These are phyloP conservation scores for Boletus tylopilopsis DNA, from an alignment of 768 basidiomycete species.

Conservation along the genomic window DNA sequence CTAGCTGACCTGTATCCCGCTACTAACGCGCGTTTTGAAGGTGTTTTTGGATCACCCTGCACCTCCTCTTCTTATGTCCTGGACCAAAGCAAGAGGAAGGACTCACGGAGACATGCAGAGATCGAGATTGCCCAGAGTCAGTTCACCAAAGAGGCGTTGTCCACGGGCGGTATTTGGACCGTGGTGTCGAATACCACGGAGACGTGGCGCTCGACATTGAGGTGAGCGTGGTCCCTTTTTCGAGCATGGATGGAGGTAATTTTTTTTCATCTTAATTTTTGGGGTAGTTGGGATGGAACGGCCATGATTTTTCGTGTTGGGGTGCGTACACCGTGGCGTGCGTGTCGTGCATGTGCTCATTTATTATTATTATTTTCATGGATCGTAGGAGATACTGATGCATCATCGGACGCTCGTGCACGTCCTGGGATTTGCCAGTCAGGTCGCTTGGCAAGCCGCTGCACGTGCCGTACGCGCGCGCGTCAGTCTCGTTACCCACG, in stretches of 20 bases:
- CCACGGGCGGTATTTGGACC: no score
- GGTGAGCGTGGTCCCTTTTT: slow-evolving; percentile 26
- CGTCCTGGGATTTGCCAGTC: slow-evolving; percentile 48
- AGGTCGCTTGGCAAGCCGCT: slow-evolving; percentile 45
- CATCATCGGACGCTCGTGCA: slow-evolving; percentile 46
- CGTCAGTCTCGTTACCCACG: not conserved
- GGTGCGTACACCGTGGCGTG: no score
- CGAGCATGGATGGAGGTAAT: not conserved
- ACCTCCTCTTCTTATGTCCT: no score
- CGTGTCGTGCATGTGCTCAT: not conserved
- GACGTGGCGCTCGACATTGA: no score
- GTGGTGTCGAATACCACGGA: no score
- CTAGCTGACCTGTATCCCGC: no score
- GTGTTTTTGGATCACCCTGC: no score
- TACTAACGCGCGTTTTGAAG: no score
- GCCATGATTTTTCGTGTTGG: slow-evolving; percentile 46
- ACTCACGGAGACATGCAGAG: no score
- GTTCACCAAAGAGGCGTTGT: no score
- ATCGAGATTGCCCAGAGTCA: no score
- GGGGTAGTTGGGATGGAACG: slow-evolving; percentile 45
- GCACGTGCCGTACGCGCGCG: not conserved
- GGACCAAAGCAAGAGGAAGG: no score
- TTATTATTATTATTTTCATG: not conserved
- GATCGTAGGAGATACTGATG: slow-evolving; percentile 41
- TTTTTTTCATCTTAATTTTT: not conserved